Conservation (phyloP, 257 asterid genomes). For the Solanum medicagineum region DNA sequence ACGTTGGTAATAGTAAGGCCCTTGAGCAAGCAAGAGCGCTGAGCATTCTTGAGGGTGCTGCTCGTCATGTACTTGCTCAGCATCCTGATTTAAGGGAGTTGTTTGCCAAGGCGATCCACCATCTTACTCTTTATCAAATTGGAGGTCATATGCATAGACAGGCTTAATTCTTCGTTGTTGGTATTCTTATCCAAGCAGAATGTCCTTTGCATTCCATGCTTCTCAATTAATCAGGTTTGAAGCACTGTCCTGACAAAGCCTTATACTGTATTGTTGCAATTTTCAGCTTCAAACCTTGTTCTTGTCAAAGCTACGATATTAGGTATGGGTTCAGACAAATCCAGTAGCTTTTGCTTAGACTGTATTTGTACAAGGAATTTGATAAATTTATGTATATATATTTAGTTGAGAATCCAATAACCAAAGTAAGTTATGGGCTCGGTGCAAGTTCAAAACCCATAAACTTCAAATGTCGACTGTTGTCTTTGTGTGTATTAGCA, state of each 20-base stretch:
- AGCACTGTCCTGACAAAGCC: background rate
- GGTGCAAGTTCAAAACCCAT: background rate
- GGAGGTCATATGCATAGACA: slow-evolving; percentile 49
- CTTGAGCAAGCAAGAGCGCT: slow-evolving; percentile 51
- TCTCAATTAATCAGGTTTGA: background rate
- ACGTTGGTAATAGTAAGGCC: slow-evolving; percentile 57
- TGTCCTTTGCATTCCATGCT: background rate
- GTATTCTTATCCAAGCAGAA: background rate
- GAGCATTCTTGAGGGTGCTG: slow-evolving; percentile 48
- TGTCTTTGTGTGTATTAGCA: background rate
- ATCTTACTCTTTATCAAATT: slow-evolving; percentile 56
- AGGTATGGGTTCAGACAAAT: background rate
- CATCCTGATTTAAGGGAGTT: slow-evolving; percentile 51
- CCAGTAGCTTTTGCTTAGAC: background rate
- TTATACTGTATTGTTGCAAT: background rate
- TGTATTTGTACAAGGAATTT: background rate
- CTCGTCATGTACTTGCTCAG: slow-evolving; percentile 30
- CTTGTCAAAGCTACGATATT: background rate
- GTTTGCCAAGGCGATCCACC: slow-evolving; percentile 35
- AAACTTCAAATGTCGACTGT: background rate
- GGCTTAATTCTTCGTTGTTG: background rate
- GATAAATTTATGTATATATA: background rate
- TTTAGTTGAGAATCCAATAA: background rate
- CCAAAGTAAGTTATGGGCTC: background rate
- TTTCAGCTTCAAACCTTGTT: background rate